A percentile compares a stretch with the other conserved stretches of the same genome.
Conservation (phyloP, 441 rosid genomes). For the Sinapis alba region DNA sequence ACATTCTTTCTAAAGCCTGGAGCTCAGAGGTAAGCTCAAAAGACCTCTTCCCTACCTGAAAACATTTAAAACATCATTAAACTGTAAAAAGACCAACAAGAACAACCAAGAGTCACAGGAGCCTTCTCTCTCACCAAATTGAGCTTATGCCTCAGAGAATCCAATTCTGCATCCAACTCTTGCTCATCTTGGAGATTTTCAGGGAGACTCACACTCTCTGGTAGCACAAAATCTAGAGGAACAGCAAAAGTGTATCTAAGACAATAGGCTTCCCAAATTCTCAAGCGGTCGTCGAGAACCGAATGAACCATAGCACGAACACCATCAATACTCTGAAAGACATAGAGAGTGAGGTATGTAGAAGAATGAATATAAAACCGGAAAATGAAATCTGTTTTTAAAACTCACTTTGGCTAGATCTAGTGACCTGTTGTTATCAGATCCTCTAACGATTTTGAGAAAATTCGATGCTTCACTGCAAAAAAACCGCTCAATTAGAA, state of each 20-base stretch:
- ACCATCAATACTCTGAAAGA: slow-evolving; percentile 56
- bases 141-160: slow-evolving; percentile 67
- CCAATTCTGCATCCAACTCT: slow-evolving; percentile 65
- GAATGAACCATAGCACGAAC: slow-evolving; percentile 57
- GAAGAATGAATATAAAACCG: too few relatives aligned
- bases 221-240: slow-evolving; percentile 67
- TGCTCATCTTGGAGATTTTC: slow-evolving; percentile 39
- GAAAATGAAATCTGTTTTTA: too few relatives aligned
- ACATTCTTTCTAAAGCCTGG: slow-evolving; percentile 56
- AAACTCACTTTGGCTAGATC: slow-evolving; percentile 56
- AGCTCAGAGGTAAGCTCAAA: slow-evolving; percentile 61
- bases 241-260: slow-evolving; percentile 63
- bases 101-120: too few relatives aligned
- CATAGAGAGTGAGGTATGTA: background rate
- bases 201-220: slow-evolving; percentile 59
- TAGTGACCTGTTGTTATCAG: too few relatives aligned
- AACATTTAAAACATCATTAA: slow-evolving; percentile 3
- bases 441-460: too few relatives aligned
- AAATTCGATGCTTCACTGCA: slow-evolving; percentile 75
- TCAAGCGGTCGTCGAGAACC: slow-evolving; percentile 55
- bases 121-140: slow-evolving; percentile 46
- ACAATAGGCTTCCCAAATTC: slow-evolving; percentile 79
- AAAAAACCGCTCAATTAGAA: background rate
- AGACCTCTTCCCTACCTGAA: slow-evolving; percentile 63
- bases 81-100: background rate